Conservation (phyloP, 306 rosid genomes). For the Gastrolobium villosum region DNA sequence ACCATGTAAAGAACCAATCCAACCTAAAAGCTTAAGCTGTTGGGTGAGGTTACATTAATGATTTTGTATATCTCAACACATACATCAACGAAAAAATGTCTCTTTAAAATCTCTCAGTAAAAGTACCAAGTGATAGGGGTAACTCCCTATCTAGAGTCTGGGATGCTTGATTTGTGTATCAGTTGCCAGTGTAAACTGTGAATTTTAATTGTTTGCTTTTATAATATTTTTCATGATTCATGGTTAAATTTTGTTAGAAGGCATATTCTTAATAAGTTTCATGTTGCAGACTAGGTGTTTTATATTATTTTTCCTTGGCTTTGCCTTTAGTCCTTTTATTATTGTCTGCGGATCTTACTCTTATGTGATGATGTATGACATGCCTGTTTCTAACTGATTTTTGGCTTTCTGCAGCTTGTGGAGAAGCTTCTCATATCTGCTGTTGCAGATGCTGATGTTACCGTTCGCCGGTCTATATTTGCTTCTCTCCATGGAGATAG, state of each 20-base stretch:
- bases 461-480: conserved; percentile 93
- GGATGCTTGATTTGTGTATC: conserved; percentile 1
- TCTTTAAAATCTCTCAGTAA: too few species aligned
- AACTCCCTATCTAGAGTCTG: too few species aligned
- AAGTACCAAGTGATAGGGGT: too few species aligned
- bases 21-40: too few species aligned
- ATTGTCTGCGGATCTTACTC: conserved; percentile 11
- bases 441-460: conserved; percentile 97
- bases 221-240: not conserved
- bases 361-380: conserved; percentile 7
- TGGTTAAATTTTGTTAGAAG: conserved; percentile 25
- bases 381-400: conserved; percentile 49
- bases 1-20: too few species aligned
- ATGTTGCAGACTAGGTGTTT: conserved; percentile 7
- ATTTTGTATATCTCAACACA: too few species aligned
- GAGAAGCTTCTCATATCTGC: conserved; percentile 98
- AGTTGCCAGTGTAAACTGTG: not conserved
- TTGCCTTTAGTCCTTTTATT: conserved; percentile 33
- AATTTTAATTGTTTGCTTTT: not conserved
- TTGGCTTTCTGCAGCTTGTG: conserved; percentile 76
- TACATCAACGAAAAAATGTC: too few species aligned
- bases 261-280: conserved; percentile 1
- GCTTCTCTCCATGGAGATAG: conserved; percentile 87
- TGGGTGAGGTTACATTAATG: too few species aligned
- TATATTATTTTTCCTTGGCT: not conserved